Conservation (phyloP, 2,329 filamentous ascomycete species). For the Colletotrichum tofieldiae region DNA sequence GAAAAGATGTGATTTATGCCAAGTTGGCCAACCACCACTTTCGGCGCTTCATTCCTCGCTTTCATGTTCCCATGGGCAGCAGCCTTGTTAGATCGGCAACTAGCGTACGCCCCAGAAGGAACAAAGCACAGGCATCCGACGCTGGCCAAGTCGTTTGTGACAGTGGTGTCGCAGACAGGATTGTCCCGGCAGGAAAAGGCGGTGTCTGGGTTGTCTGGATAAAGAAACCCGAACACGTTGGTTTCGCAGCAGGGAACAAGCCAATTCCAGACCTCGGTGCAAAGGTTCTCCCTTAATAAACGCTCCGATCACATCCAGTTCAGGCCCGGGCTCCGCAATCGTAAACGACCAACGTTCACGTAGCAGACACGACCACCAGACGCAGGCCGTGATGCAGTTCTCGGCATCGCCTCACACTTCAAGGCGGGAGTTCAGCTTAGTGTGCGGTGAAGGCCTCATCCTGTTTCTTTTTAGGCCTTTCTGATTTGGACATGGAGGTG, state of each 20-base stretch:
- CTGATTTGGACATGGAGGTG: background rate
- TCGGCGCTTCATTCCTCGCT: background rate
- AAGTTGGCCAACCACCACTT: constrained; percentile 23
- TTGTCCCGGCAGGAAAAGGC: constrained; percentile 36
- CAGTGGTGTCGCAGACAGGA: constrained; percentile 26
- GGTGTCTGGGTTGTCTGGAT: constrained; percentile 32
- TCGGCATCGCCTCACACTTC: background rate
- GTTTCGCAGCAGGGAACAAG: constrained; percentile 35
- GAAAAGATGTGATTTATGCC: constrained; percentile 23
- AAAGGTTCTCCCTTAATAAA: constrained; percentile 23
- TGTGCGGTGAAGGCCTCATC: constrained; percentile 13
- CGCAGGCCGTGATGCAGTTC: constrained; percentile 2
- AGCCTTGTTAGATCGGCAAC: constrained; percentile 31
- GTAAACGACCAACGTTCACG: constrained; percentile 20
- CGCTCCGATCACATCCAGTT: background rate
- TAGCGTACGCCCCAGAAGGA: constrained; percentile 19
- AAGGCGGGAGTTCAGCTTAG: background rate
- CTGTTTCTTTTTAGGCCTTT: constrained; percentile 11
- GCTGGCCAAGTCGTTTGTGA: constrained; percentile 19
- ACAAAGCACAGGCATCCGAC: constrained; percentile 18
- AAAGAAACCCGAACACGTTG: constrained; percentile 31
- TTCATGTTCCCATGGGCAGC: background rate
- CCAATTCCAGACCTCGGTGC: constrained; percentile 14
- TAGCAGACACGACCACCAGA: constrained; percentile 7
- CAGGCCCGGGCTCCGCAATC: constrained; percentile 8